Percentiles rank a stretch among this genome's conserved stretches.
phyloP scores from a whole-genome alignment of 2,329 filamentous ascomycete species.

The Hymenoscyphus repandus region DNA sequence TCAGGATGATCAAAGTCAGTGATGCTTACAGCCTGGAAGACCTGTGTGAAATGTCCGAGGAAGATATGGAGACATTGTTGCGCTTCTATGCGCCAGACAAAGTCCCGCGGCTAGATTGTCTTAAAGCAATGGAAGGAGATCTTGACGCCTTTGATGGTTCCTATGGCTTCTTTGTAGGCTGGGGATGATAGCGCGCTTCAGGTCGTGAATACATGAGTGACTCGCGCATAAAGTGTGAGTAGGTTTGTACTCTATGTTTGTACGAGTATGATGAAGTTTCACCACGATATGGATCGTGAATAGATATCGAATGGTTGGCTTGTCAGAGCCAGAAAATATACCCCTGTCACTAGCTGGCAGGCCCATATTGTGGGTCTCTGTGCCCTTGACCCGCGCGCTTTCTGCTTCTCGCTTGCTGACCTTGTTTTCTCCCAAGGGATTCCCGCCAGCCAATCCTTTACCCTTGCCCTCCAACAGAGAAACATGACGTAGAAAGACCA shows the following conservation, averaged over 20 bases:
- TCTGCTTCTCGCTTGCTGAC: constrained; percentile 6
- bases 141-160: constrained; percentile 29
- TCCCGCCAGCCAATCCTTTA: constrained; percentile 3
- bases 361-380: not conserved
- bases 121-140: constrained; percentile 47
- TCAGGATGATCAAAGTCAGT: constrained; percentile 87
- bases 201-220: not conserved
- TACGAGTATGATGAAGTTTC: not conserved
- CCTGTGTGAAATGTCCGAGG: constrained; percentile 73
- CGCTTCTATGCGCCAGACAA: constrained; percentile 60
- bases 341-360: not conserved
- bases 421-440: constrained; percentile 4
- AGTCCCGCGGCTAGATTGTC: constrained; percentile 49
- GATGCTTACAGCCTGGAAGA: constrained; percentile 82
- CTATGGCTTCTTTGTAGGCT: constrained; percentile 31
- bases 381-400: constrained; percentile 6
- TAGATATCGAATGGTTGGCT: no score
- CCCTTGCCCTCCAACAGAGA: not conserved
- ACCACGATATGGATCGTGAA: not conserved
- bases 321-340: not conserved
- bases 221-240: not conserved
- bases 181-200: not conserved
- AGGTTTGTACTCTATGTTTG: not conserved
- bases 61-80: constrained; percentile 80
- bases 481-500: constrained; percentile 6